These are phyloP conservation scores for Cystoderma amianthinum DNA, from an alignment of 768 basidiomycete species.

Conservation along the genomic window DNA sequence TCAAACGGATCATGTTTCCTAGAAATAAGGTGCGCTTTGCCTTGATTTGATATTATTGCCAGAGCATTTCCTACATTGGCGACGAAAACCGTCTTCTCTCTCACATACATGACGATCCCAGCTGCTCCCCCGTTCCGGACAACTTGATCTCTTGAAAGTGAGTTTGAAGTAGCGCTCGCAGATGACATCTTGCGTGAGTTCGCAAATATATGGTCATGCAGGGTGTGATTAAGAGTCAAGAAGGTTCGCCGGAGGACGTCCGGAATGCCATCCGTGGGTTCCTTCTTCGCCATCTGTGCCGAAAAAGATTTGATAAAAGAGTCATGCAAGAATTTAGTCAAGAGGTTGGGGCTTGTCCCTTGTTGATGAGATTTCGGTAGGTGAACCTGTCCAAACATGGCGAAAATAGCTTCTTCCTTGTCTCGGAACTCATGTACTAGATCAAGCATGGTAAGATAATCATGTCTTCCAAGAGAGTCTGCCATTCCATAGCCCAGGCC, in stretches of 20 bases:
- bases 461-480: constrained; percentile 77
- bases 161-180: constrained; percentile 37
- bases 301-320: constrained; percentile 62
- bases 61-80: constrained; percentile 88
- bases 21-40: constrained; percentile 68
- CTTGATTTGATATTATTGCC: constrained; percentile 78
- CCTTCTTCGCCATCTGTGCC: constrained; percentile 45
- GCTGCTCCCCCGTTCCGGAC: constrained; percentile 69
- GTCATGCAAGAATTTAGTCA: constrained; percentile 84
- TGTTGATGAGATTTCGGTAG: constrained; percentile 33
- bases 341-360: constrained; percentile 49
- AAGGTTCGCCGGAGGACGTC: constrained; percentile 88
- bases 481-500: constrained; percentile 96
- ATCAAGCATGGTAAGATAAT: constrained; percentile 85
- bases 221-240: constrained; percentile 75
- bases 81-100: constrained; percentile 73
- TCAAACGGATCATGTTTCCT: constrained; percentile 88
- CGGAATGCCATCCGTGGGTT: constrained; percentile 46
- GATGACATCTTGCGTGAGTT: constrained; percentile 67
- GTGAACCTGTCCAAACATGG: constrained; percentile 85
- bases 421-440: constrained; percentile 84
- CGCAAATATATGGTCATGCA: constrained; percentile 61
- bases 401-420: constrained; percentile 84
- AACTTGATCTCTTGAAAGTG: constrained; percentile 31
- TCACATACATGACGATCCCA: constrained; percentile 81